Percentiles rank a stretch among this genome's conserved stretches.
phyloP scores from a whole-genome alignment of 2,329 filamentous ascomycete species.

The Gliomastix tumulicola region DNA sequence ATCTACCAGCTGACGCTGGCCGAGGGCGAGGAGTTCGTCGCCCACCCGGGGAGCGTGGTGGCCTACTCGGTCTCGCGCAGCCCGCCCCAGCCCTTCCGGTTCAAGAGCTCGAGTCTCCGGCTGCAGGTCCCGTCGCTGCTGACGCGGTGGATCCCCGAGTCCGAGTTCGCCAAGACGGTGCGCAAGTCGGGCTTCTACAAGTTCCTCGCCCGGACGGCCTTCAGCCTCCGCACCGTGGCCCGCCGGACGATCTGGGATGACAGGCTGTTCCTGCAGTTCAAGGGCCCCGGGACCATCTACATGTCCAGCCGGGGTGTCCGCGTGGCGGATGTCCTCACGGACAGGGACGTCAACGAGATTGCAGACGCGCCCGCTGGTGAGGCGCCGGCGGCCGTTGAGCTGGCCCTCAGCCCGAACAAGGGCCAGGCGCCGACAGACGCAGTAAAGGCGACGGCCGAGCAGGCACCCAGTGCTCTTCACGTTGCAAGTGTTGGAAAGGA shows the following conservation, averaged over 20 bases:
- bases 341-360: slow-evolving; percentile 81
- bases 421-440: slow-evolving; percentile 3
- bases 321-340: slow-evolving; percentile 70
- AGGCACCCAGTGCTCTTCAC: slow-evolving; percentile 38
- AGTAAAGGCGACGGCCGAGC: slow-evolving; percentile 15
- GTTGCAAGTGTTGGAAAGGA: slow-evolving; percentile 50
- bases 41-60: slow-evolving; percentile 85
- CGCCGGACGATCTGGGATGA: slow-evolving; percentile 90
- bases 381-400: slow-evolving; percentile 51
- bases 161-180: slow-evolving; percentile 68
- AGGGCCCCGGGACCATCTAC: slow-evolving; percentile 77
- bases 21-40: slow-evolving; percentile 82
- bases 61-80: slow-evolving; percentile 76
- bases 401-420: slow-evolving; percentile 23
- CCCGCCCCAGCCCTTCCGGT: slow-evolving; percentile 76
- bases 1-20: slow-evolving; percentile 79
- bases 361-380: slow-evolving; percentile 73
- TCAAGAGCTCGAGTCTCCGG: slow-evolving; percentile 68
- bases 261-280: slow-evolving; percentile 82
- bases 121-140: slow-evolving; percentile 68
- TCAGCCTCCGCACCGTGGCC: slow-evolving; percentile 66
- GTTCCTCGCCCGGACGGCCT: slow-evolving; percentile 54
- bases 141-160: slow-evolving; percentile 59
- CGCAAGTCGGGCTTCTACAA: slow-evolving; percentile 68
- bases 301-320: slow-evolving; percentile 81